A percentile compares a stretch with the other conserved stretches of the same genome.
phyloP scores from a whole-genome alignment of 2,329 filamentous ascomycete species.

The Amauroascus niger region DNA sequence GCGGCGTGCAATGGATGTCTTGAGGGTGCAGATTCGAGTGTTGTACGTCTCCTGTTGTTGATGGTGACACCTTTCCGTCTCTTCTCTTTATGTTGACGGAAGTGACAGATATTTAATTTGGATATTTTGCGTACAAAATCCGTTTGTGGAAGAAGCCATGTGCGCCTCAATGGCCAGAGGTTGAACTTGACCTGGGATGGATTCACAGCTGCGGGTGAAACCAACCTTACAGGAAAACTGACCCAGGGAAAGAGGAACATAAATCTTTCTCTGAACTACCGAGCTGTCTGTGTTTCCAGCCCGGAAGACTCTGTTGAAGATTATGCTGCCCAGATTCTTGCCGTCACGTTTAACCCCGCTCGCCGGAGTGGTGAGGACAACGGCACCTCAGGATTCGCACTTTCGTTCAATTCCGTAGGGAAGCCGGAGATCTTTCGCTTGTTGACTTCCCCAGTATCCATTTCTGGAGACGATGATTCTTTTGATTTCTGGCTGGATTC shows the following conservation, averaged over 20 bases:
- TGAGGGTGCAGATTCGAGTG: slow-evolving; percentile 9
- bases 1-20: slow-evolving; percentile 20
- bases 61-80: neutral
- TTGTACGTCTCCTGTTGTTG: slow-evolving; percentile 14
- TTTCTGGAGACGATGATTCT: slow-evolving; percentile 16
- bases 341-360: slow-evolving; percentile 21
- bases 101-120: slow-evolving; percentile 24
- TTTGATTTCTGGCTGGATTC: slow-evolving; percentile 21
- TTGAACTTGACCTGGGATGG: slow-evolving; percentile 22
- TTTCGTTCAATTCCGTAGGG: slow-evolving; percentile 25
- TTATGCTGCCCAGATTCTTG: slow-evolving; percentile 23
- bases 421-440: slow-evolving; percentile 24
- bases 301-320: slow-evolving; percentile 15
- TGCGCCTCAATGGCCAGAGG: slow-evolving; percentile 25
- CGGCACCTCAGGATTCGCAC: slow-evolving; percentile 26
- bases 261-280: slow-evolving; percentile 21
- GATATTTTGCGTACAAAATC: slow-evolving; percentile 21
- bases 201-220: slow-evolving; percentile 19
- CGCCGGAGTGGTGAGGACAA: slow-evolving; percentile 18
- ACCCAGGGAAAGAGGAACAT: slow-evolving; percentile 15
- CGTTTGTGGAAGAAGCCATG: slow-evolving; percentile 22
- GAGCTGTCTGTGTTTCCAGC: slow-evolving; percentile 23
- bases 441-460: slow-evolving; percentile 20
- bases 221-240: slow-evolving; percentile 20
- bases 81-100: slow-evolving; percentile 10